Evolutionary conservation across 1,284 basidiomycete species (phyloP), one percentile per base, ranked within the genome.

Genomic region (Calocybe gambosa): DNA sequence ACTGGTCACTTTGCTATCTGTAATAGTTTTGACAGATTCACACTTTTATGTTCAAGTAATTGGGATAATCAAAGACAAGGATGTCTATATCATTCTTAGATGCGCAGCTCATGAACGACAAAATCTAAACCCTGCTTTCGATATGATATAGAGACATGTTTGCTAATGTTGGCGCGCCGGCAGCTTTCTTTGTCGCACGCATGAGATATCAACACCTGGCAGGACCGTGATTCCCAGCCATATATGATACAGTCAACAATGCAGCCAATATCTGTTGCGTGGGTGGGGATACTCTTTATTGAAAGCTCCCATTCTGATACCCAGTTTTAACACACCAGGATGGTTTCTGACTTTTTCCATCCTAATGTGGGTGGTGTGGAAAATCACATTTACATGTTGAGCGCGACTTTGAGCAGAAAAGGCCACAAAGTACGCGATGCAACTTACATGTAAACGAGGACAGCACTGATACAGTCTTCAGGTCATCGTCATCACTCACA

Each of bases 271-370:
- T 64, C 67, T 45, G 69, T 71, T 48, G 68, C 68, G 68, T 68
- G 47, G 49, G 68, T 58, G 18, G 29, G 29, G 12, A 5, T 21
- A 16, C 25, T 16, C 16, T 4, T 9, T 26, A 26, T 9, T 45
- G 15, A 18, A 29, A 5, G 13, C 25, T 13, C 10, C 31, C 2
- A 10, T 28, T 15, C 21, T n/a, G n/a, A 16, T 29, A 20, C 10
- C 38, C 26, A 7, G 6, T 18, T 7, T 29, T 16, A n/a, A n/a
- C 12, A 28, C 43, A 7, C 18, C 21, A 94, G 91, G 20, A 93
- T 99, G 89, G 82, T 98, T 39, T 92, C 85, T 40, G 95, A 99
- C 67, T 99, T 98, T 71, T 99, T 98, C 70, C 85, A 91, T 61
- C 95, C 95, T 0, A 79, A 84, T 52, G 86, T 96, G 2, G 96